A percentile compares a stretch with the other conserved stretches of the same genome.
These are phyloP conservation scores for Withania somnifera DNA, from an alignment of 305 asterid species.

Conservation along the genomic window DNA sequence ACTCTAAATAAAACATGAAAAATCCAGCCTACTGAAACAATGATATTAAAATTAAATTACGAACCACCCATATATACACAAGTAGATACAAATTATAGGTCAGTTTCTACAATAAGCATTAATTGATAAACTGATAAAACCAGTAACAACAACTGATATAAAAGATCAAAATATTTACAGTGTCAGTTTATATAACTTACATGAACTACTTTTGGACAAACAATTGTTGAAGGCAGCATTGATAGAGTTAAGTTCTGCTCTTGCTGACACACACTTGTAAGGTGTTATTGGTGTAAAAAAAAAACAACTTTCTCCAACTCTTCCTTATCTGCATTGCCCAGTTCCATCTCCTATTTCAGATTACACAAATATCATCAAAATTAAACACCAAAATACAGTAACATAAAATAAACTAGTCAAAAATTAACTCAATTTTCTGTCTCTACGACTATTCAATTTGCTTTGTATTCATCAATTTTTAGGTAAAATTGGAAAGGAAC, in stretches of 20 bases:
- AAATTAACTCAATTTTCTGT: neutral
- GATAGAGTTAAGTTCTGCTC: neutral
- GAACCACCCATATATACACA: neutral
- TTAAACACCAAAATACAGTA: neutral
- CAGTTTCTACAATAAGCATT: neutral
- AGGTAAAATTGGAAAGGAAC: too few relatives aligned
- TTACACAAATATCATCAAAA: neutral
- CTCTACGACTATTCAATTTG: neutral
- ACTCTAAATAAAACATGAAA: neutral
- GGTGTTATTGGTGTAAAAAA: neutral
- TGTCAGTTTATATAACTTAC: neutral
- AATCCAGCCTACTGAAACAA: neutral
- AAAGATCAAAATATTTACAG: neutral
- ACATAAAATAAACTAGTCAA: neutral
- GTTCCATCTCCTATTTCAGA: neutral
- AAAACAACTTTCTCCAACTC: neutral
- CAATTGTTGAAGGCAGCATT: neutral
- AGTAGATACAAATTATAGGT: neutral
- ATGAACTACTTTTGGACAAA: neutral
- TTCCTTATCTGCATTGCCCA: neutral
- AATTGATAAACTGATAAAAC: neutral
- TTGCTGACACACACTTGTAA: neutral
- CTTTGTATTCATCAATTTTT: too few relatives aligned
- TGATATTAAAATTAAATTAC: neutral
- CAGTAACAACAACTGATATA: neutral